phyloP scores from a whole-genome alignment of 768 basidiomycete genomes.

The Rossbeevera mucosa region DNA sequence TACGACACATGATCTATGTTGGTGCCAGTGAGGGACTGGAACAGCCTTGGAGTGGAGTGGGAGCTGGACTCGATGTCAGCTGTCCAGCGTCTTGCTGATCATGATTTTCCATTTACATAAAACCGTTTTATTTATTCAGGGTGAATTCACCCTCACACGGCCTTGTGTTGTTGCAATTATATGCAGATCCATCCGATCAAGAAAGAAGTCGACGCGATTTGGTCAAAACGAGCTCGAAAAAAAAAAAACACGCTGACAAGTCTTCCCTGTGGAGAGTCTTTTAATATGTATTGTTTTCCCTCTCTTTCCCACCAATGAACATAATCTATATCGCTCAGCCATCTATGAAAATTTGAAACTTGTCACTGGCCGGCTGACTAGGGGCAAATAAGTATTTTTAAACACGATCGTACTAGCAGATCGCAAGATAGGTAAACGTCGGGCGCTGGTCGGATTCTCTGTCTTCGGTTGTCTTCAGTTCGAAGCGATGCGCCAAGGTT shows the following conservation, averaged over 20 bases:
- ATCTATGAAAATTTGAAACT: neutral
- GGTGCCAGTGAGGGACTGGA: no score
- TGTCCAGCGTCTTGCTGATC: neutral
- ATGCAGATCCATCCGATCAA: neutral
- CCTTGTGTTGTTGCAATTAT: neutral
- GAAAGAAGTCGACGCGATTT: conserved; percentile 16
- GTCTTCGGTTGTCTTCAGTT: neutral
- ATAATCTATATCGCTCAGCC: neutral
- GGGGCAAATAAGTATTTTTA: neutral
- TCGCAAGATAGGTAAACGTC: neutral
- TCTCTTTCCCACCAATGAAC: neutral
- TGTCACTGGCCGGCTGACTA: neutral
- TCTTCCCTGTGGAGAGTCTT: neutral
- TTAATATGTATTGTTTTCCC: neutral
- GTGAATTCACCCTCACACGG: neutral
- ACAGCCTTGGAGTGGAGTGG: neutral
- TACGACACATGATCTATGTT: no score
- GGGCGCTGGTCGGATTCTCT: neutral
- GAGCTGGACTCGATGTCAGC: neutral
- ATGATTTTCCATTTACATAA: neutral
- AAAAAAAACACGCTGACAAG: neutral
- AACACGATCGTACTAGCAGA: no score
- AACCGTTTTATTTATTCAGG: neutral
- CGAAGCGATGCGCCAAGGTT: neutral
- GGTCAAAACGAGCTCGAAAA: conserved; percentile 27